phyloP scores from a whole-genome alignment of 306 rosid genomes.

The Rubus idaeus region DNA sequence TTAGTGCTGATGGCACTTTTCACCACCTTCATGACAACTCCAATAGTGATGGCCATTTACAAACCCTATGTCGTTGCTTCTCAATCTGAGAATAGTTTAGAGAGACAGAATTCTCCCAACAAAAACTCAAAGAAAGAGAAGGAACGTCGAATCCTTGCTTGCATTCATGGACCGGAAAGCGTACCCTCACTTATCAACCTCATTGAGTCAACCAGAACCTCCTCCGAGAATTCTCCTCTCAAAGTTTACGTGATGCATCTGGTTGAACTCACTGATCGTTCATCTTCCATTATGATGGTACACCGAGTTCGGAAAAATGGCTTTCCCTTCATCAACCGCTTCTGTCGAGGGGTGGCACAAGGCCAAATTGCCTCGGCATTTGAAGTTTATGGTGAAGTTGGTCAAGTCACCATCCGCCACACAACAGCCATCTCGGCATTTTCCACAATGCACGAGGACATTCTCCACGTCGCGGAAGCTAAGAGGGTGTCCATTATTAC shows the following conservation, averaged over 20 bases:
- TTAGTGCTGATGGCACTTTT: conserved; percentile 82
- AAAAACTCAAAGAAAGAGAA: neutral
- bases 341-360: conserved; percentile 41
- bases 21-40: conserved; percentile 88
- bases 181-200: conserved; percentile 55
- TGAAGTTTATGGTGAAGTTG: conserved; percentile 51
- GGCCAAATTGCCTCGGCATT: conserved; percentile 63
- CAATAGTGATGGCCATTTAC: conserved; percentile 70
- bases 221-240: conserved; percentile 37
- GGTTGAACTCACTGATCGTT: conserved; percentile 72
- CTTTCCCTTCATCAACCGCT: conserved; percentile 61
- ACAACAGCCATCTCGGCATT: conserved; percentile 61
- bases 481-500: conserved; percentile 64
- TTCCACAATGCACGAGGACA: conserved; percentile 71
- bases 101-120: neutral
- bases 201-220: conserved; percentile 46
- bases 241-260: conserved; percentile 73
- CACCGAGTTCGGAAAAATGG: conserved; percentile 72
- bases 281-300: conserved; percentile 69
- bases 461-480: conserved; percentile 69
- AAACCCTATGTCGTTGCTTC: conserved; percentile 42
- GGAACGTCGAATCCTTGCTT: conserved; percentile 59
- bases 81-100: conserved; percentile 31
- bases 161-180: conserved; percentile 61
- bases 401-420: conserved; percentile 59